Conservation (phyloP, 441 rosid genomes). For the Cnidoscolus chayamansa region DNA sequence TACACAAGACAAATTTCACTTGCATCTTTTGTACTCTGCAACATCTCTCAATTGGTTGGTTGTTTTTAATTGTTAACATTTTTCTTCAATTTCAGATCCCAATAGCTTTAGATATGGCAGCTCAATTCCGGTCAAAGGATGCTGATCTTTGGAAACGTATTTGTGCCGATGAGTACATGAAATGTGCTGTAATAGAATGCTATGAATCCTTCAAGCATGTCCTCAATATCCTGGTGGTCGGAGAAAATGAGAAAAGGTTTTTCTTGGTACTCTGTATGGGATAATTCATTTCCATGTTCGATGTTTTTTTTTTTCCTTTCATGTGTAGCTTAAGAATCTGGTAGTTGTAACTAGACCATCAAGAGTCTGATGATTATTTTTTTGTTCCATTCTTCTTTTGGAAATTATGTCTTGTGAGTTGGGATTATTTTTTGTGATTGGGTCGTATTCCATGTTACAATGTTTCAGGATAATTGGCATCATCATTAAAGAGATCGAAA, state of each 20-base stretch:
- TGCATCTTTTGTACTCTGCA: not conserved
- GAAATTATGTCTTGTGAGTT: not conserved
- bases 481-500: slow-evolving; percentile 89
- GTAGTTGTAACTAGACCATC: slow-evolving; percentile 2
- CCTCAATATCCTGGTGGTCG: slow-evolving; percentile 70
- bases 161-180: slow-evolving; percentile 95
- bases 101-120: slow-evolving; percentile 96
- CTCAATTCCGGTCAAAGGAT: slow-evolving; percentile 75
- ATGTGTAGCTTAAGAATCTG: slow-evolving; percentile 5
- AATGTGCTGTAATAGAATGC: slow-evolving; percentile 97
- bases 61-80: slow-evolving; percentile 19
- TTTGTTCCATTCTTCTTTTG: not conserved
- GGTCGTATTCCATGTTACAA: slow-evolving; percentile 17
- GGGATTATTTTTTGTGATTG: not conserved
- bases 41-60: not conserved
- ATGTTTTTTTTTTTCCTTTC: slow-evolving; percentile 1
- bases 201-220: slow-evolving; percentile 91
- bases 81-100: slow-evolving; percentile 62
- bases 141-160: slow-evolving; percentile 98
- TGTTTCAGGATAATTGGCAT: slow-evolving; percentile 72
- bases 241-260: slow-evolving; percentile 98
- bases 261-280: slow-evolving; percentile 3
- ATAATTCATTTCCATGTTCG: slow-evolving; percentile 2
- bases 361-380: not conserved
- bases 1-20: not conserved